These are phyloP conservation scores for Coelastrella sp. DNA, from an alignment of 139 green algal species.

Conservation along the genomic window DNA sequence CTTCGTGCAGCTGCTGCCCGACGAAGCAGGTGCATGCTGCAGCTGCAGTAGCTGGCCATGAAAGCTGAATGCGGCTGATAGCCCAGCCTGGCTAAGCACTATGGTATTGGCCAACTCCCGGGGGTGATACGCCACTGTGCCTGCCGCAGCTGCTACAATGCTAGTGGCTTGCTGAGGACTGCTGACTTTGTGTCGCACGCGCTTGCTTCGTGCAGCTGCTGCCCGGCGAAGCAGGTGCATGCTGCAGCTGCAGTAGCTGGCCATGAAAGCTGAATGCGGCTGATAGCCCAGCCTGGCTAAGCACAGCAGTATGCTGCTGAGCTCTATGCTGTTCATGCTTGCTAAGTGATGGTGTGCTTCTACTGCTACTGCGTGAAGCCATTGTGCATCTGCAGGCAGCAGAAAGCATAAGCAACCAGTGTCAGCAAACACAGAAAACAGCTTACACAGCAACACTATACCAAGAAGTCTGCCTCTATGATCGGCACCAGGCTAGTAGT, in stretches of 20 bases:
- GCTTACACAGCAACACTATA: background rate
- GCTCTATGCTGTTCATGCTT: background rate
- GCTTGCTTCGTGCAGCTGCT: background rate
- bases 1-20: background rate
- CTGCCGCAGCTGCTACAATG: background rate
- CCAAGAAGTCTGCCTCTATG: too few relatives aligned
- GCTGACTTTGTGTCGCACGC: background rate
- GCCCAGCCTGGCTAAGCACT: background rate
- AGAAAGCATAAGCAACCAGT: background rate
- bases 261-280: background rate
- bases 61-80: background rate
- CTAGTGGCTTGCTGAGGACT: background rate
- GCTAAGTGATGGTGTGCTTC: constrained; percentile 28
- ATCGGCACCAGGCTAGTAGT: too few relatives aligned
- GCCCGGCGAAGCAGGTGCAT: background rate
- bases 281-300: background rate
- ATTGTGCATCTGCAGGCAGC: background rate
- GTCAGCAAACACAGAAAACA: background rate
- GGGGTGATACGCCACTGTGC: background rate
- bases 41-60: background rate
- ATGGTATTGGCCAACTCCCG: constrained; percentile 28
- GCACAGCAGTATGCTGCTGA: constrained; percentile 11
- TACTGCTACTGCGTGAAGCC: background rate
- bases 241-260: background rate
- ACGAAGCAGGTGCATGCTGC: background rate